Evolutionary conservation across 2,329 filamentous ascomycete species (phyloP).

Genomic region (Xylaria sp.): DNA sequence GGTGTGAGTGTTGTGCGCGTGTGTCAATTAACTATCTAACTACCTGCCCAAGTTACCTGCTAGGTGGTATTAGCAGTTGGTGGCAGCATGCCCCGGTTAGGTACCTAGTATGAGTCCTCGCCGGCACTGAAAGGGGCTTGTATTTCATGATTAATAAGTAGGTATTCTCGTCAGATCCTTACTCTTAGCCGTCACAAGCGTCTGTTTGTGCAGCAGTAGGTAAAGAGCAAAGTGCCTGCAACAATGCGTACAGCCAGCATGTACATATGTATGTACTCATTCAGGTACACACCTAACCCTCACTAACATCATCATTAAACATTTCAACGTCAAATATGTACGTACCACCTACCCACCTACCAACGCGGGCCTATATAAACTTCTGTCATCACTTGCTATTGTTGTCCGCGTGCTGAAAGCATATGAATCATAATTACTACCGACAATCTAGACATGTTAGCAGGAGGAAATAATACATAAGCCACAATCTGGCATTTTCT

Average conservation of each 20-base stretch:
- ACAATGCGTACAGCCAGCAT: no score
- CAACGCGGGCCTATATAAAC: no score
- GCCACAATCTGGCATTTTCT: constrained; percentile 2
- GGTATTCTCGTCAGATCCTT: no score
- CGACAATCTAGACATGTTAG: background rate
- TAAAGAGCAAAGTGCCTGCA: no score
- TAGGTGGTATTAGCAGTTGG: constrained; percentile 1
- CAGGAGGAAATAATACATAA: constrained; percentile 23
- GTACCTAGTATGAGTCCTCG: background rate
- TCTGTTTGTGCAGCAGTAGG: no score
- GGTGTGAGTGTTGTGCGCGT: constrained; percentile 4
- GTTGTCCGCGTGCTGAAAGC: background rate
- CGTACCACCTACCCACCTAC: no score
- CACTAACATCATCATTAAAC: no score
- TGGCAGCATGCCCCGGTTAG: background rate
- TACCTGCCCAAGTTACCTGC: background rate
- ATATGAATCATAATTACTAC: background rate
- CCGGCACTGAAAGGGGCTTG: constrained; percentile 2
- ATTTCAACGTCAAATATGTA: no score
- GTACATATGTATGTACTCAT: no score
- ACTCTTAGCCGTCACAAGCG: no score
- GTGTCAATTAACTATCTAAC: constrained; percentile 3
- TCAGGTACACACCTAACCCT: no score
- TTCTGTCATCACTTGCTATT: background rate
- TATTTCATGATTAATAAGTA: constrained; percentile 1